Base-by-base conservation (phyloP, 2,329 filamentous ascomycete genomes). In the Beauveria pseudobassiana region DNA sequence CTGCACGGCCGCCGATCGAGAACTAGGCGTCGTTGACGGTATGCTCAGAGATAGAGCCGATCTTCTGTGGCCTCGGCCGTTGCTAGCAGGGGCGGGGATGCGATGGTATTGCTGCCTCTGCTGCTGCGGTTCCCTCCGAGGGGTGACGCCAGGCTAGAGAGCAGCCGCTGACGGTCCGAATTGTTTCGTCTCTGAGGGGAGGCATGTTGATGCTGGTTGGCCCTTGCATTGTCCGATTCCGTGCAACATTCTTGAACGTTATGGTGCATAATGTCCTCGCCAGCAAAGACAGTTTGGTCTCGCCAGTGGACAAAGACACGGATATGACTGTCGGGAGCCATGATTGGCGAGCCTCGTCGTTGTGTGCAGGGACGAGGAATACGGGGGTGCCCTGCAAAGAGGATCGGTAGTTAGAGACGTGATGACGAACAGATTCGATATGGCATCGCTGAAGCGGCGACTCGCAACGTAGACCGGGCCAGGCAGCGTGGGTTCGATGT, bases 241-340 rank as follows among this genome's bases (percentile, higher is more conserved):
- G 71, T 48, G 85, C 82, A 65, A 93, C 83, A 73, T 99, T 99
- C 77, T 89, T 93, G 78, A 99, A 99, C 56, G 91, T 97, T 74
- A 99, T 96, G 67, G 88, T 92, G 77, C 95, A 98, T 90, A 71
- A 98, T 85, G 71, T 96, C 89, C 80, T 99, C 95, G 75, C 95
- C 95, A 62, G 95, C 91, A 77, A 98, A 99, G 69, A 99, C 91
- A 64, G 90, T 93, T 74, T 93, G 87, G 72, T 96, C 90, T 74
- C 91, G 89, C 90, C 93, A 99, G 78, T 88, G 87, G 75, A 99
- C 91, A 74, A 93, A 96, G 76, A 97, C 93, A 75, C 93, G 90
- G 73, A 99, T 79, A 64, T 73, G 69, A 66, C 70, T 72, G 69
- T 82, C 78, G 67, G 78, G 74, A 67, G 79, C 73, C 81, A 83